Base-by-base conservation (phyloP, 345 rosid species). In the Syzygium grande region DNA sequence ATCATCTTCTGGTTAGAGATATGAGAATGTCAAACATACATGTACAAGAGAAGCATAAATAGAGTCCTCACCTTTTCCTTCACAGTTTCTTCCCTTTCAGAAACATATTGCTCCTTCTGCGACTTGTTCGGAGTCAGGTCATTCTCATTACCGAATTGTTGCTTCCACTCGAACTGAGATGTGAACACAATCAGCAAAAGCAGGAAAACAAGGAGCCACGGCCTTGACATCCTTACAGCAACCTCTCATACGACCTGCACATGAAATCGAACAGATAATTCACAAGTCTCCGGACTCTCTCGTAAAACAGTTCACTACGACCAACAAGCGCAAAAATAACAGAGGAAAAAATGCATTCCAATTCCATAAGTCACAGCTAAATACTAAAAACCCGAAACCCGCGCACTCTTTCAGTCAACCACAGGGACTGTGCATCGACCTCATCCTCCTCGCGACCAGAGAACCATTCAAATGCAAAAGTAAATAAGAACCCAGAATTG, bases 151-250 rank as follows among this genome's bases (percentile, higher is more conserved):
- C 90, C 95, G 27, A 94, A 90, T 87, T 94, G 98, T 84, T 94
- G 95, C 88, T 94, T 94, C 98, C 98, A 95, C 91, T 96, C 98
- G 30, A 94, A 90, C 89, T 94, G 97, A 29, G 97, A 96, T 59
- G 95, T 95, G 68, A 94, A 89, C 52, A 95, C 93, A 53, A 96
- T 89, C 68, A 96, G 78, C 88, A 96, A 87, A 22, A 96, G 91
- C 87, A 96, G 89, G 89, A 93, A 90, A 78, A 96, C 93, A 87
- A 95, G 93, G 59, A 96, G 89, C 97, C 92, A 94, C 7, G 95
- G 95, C 90, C 97, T 94, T 89, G 93, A 89, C 98, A 96, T 96
- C 84, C 52, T 90, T 51, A 78, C 79, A 56, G 65, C 46, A 25
- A 88, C 53, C 88, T 84, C 89, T 88, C 89, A 83, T 84, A 84